Base-by-base conservation (phyloP, 495 filamentous ascomycete species). In the Aspergillus avenaceus region DNA sequence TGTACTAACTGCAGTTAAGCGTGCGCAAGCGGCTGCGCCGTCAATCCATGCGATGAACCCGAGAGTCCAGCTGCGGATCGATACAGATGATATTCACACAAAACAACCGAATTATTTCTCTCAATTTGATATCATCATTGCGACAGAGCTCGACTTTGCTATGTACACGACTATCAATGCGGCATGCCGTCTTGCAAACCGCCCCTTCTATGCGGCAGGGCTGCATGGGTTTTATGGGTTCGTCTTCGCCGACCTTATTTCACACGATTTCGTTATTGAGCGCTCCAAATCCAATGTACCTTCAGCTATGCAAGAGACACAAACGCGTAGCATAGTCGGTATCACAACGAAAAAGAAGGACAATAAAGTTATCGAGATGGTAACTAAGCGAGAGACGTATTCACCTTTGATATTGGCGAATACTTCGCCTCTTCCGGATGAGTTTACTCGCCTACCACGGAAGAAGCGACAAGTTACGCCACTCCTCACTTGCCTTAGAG, bases 191-290 rank as follows among this genome's bases (percentile, higher is more conserved):
- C 69, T 92, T 19, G 78, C 84, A 47, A 75, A 80, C 51, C 79
- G 81, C 31, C 84, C 87, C 19, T 96, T 96, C 72, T 98, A 98
- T 68, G 90, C 91, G 24, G 87, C 89, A 16, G 84, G 82, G 38
- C 80, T 85, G 9, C 90, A 96, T 64, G 93, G 93, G 21, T 78
- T 97, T 60, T 96, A 95, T 67, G 95, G 95, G 24, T 98, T 88
- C 63, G 85, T 95, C 45, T 98, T 98, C 66, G 85, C 89, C 18
- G 93, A 98, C 62, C 76, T 98, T 11, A 87, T 95, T 59, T 75
- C 77, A 38, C 93, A 97, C 63, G 82, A 90, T 50, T 98, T 88
- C 53, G 83, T 93, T 31, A 84, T 96, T 53, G 84, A 95, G 71
- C 84, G 93, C 29, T 79, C 85, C 46, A 86, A 86, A 53, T 84